Evolutionary conservation across 2,329 filamentous ascomycete genomes (phyloP).

Genomic region (Aspergillus persii): DNA sequence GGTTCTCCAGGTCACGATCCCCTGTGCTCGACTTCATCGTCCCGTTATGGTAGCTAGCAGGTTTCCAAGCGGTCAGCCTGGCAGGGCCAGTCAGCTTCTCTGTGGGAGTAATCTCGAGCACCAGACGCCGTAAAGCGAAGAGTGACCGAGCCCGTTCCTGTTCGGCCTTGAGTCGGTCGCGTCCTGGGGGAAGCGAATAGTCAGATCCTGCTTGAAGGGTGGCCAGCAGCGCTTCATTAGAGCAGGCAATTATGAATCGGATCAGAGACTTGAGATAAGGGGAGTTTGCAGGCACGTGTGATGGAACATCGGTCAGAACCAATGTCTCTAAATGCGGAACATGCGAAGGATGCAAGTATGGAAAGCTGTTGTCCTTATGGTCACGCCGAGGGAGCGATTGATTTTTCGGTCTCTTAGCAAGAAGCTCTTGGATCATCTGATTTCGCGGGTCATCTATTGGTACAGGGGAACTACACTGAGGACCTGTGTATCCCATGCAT

Average conservation of each 20-base stretch:
- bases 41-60: constrained; percentile 46
- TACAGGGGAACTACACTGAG: constrained; percentile 19
- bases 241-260: constrained; percentile 56
- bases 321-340: constrained; percentile 55
- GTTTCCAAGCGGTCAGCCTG: constrained; percentile 35
- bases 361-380: constrained; percentile 27
- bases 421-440: constrained; percentile 37
- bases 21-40: constrained; percentile 56
- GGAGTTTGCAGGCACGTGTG: constrained; percentile 40
- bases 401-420: constrained; percentile 37
- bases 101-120: constrained; percentile 53
- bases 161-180: constrained; percentile 49
- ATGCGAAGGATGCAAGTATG: constrained; percentile 54
- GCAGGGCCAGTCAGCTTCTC: constrained; percentile 14
- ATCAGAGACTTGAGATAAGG: constrained; percentile 46
- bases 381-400: constrained; percentile 28
- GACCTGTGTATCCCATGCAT: constrained; percentile 4
- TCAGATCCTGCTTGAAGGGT: constrained; percentile 54
- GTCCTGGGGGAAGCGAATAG: constrained; percentile 59
- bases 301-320: constrained; percentile 57
- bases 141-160: constrained; percentile 49
- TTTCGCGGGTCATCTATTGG: constrained; percentile 25
- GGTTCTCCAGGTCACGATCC: constrained; percentile 57
- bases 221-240: constrained; percentile 54
- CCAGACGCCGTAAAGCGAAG: constrained; percentile 56